Percentiles rank a stretch among this genome's conserved stretches.
phyloP scores from a whole-genome alignment of 768 basidiomycete genomes.

The Leucocoprinus sp. region DNA sequence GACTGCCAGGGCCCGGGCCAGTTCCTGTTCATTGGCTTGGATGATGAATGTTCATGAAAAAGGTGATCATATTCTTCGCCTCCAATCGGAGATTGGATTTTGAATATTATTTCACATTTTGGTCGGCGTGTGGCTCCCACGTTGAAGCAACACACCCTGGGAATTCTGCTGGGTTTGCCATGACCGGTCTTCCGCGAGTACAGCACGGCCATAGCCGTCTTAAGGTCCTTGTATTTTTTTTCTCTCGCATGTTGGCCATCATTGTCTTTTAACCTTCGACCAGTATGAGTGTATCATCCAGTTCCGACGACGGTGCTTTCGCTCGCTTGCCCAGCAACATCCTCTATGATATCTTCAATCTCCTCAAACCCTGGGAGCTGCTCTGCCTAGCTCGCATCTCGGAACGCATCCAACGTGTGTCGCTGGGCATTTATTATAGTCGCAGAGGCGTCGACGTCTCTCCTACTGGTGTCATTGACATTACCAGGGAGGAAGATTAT shows the following conservation, averaged over 20 bases:
- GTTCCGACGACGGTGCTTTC: slow-evolving; percentile 7
- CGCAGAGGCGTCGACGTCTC: slow-evolving; percentile 12
- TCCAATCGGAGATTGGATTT: too few relatives aligned
- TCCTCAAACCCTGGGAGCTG: slow-evolving; percentile 10
- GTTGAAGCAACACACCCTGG: too few relatives aligned
- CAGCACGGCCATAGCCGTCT: not conserved
- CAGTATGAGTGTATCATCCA: slow-evolving; percentile 5
- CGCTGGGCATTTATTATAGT: slow-evolving; percentile 10
- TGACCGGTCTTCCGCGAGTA: too few relatives aligned
- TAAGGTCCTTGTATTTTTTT: slow-evolving; percentile 7
- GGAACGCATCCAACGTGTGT: slow-evolving; percentile 11
- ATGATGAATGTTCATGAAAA: too few relatives aligned
- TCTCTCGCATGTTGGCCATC: slow-evolving; percentile 9
- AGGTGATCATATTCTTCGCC: too few relatives aligned
- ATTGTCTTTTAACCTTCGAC: not conserved
- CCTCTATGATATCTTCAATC: slow-evolving; percentile 7
- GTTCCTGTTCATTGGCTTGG: too few relatives aligned
- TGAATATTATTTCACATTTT: too few relatives aligned
- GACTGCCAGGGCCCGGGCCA: too few relatives aligned
- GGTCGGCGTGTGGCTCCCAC: too few relatives aligned
- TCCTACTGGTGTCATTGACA: slow-evolving; percentile 8
- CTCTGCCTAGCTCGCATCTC: slow-evolving; percentile 10
- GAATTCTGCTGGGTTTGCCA: too few relatives aligned
- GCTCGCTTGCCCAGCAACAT: slow-evolving; percentile 4
- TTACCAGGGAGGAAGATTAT: slow-evolving; percentile 11